These are phyloP conservation scores for Cryptomeria japonica DNA, from an alignment of 75 land plant species.

Conservation along the genomic window DNA sequence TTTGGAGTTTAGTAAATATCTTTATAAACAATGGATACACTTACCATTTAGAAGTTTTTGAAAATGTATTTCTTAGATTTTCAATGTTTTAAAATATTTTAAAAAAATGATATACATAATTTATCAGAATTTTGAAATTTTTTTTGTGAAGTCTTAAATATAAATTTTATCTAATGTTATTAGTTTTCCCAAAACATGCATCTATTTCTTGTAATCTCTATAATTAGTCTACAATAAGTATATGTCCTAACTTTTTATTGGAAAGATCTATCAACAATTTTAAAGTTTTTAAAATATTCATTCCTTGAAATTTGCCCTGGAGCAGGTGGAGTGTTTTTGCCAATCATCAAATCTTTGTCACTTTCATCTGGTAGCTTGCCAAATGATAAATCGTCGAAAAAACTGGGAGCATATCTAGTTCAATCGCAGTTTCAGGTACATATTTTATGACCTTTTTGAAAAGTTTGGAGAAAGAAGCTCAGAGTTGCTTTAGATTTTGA, in stretches of 20 bases:
- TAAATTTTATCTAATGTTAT: neutral
- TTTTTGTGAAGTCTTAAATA: neutral
- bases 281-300: neutral
- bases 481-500: neutral
- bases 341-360: conserved; percentile 90
- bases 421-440: conserved; percentile 85
- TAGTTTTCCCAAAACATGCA: neutral
- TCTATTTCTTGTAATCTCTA: neutral
- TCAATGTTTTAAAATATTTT: neutral
- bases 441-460: neutral
- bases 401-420: conserved; percentile 73
- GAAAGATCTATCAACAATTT: neutral
- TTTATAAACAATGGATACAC: neutral
- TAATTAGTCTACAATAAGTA: neutral
- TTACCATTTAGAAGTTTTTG: neutral
- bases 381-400: conserved; percentile 62
- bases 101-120: neutral
- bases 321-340: conserved; percentile 93
- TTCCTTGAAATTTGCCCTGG: neutral
- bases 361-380: conserved; percentile 78
- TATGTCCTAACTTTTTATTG: neutral
- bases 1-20: neutral
- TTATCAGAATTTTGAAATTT: neutral
- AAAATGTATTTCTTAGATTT: neutral
- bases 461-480: neutral